Evolutionary conservation across 2,329 filamentous ascomycete genomes (phyloP), one percentile per base, ranked within the genome.

Genomic region (Aspergillus sojae): DNA sequence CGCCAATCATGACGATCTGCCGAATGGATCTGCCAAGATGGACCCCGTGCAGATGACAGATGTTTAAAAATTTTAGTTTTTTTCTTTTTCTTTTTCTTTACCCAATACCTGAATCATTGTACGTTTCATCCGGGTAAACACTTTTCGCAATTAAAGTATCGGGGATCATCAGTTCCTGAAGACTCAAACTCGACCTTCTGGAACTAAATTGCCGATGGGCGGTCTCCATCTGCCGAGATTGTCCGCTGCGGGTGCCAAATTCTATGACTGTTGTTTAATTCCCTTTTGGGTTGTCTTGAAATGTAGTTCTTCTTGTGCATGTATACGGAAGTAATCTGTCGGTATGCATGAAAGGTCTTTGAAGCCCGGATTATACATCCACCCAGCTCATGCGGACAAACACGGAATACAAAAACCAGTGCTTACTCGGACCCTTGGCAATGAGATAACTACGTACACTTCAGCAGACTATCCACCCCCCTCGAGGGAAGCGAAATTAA

Each of bases 1-100:
- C 70, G 72, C 68, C 67, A 75, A 74, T 74, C 71, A 67, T 63
- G 74, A 71, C 74, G 74, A 77, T 77, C 74, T 77, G 74, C 74
- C 74, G 74, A 71, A 70, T 74, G 70, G 69, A 71, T 74, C 74
- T 66, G 73, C 73, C 72, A 73, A 73, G 72, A 70, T 69, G 69
- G 72, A 61, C 72, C 71, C 70, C 71, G 67, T 75, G 74, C 74
- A 74, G 73, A 74, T 75, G 72, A 75, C 72, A 75, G 71, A 70
- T 69, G 68, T 58, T 66, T 62, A 59, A 62, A 56, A 48, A 28
- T 62, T 60, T 65, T 62, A 62, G 66, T 61, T 57, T 14, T n/a
- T 30, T 30, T 23, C 2, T 23, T 45, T 23, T 45, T 3, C 14
- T 28, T 48, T n/a, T n/a, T 41, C 14, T 19, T 16, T 14, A 39